These are phyloP conservation scores for Fusarium humuli DNA, from an alignment of 2,329 filamentous ascomycete species.

Conservation along the genomic window DNA sequence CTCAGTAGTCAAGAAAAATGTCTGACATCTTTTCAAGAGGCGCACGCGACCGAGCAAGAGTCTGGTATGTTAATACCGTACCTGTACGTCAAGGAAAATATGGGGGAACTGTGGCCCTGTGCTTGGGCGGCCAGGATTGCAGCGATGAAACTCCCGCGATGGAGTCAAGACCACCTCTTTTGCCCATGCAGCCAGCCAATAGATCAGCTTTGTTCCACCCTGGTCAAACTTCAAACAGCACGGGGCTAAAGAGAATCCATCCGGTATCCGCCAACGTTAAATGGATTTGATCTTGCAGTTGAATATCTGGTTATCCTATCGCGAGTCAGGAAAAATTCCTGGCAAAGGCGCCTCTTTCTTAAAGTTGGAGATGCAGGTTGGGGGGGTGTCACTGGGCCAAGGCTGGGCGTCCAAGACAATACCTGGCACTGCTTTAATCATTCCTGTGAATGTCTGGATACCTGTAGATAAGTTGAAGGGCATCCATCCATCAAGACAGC, in stretches of 20 bases:
- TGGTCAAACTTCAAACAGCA: constrained; percentile 43
- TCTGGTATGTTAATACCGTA: not conserved
- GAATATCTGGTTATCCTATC: not conserved
- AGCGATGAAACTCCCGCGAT: constrained; percentile 39
- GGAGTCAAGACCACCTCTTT: constrained; percentile 17
- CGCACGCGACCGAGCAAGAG: constrained; percentile 19
- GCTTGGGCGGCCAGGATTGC: constrained; percentile 29
- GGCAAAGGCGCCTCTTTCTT: constrained; percentile 13
- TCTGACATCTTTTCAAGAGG: constrained; percentile 22
- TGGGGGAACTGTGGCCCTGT: constrained; percentile 20
- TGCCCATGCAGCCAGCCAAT: constrained; percentile 39
- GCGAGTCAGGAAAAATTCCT: constrained; percentile 33
- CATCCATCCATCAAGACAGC: constrained; percentile 13
- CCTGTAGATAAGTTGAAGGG: constrained; percentile 34
- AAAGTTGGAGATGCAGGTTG: constrained; percentile 10
- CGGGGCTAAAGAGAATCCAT: constrained; percentile 21
- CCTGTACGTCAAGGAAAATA: not conserved
- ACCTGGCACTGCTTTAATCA: constrained; percentile 11
- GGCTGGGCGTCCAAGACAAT: constrained; percentile 22
- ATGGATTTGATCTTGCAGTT: not conserved
- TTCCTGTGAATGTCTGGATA: constrained; percentile 36
- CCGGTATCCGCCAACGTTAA: not conserved
- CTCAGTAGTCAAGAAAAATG: constrained; percentile 8
- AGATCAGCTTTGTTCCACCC: constrained; percentile 10
- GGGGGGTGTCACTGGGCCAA: constrained; percentile 2